These are phyloP conservation scores for Neostapfia colusana DNA, from an alignment of 176 grass and related monocot genomes.

Conservation along the genomic window DNA sequence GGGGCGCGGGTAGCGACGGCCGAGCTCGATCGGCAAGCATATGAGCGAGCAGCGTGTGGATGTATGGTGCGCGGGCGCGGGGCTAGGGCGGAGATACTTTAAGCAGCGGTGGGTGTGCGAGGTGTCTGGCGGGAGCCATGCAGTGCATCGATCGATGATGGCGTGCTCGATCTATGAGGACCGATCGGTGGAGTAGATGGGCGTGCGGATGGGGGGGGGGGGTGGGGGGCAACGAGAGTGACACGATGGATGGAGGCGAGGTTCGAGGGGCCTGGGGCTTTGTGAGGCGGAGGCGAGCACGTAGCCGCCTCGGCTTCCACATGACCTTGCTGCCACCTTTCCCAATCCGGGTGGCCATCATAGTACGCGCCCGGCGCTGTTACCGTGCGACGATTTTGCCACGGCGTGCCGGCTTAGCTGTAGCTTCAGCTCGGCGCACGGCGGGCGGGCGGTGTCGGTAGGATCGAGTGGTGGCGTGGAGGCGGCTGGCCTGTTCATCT, in stretches of 20 bases:
- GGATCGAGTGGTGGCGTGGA: conserved; percentile 1
- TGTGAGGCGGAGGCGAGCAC: conserved; percentile 57
- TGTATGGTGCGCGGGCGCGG: background rate
- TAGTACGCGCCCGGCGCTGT: conserved; percentile 17
- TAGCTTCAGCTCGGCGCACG: background rate
- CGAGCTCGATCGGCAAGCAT: background rate
- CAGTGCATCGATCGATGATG: background rate
- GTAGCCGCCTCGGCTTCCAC: conserved; percentile 59
- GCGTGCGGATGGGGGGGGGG: background rate
- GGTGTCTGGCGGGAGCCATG: conserved; percentile 47
- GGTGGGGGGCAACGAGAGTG: conserved; percentile 43
- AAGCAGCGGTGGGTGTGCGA: conserved; percentile 3
- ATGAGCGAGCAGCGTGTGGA: background rate
- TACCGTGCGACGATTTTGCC: background rate
- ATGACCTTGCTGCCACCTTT: background rate
- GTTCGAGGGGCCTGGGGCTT: conserved; percentile 3
- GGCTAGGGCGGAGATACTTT: conserved; percentile 34
- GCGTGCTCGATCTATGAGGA: background rate
- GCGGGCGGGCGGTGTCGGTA: conserved; percentile 1
- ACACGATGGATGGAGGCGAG: conserved; percentile 10
- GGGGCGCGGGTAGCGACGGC: background rate
- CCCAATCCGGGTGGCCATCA: conserved; percentile 9
- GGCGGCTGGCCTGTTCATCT: background rate
- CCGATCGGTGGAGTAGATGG: background rate
- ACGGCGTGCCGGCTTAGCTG: background rate